Conservation (phyloP, 2,329 filamentous ascomycete genomes). For the Aspergillus japonicus region DNA sequence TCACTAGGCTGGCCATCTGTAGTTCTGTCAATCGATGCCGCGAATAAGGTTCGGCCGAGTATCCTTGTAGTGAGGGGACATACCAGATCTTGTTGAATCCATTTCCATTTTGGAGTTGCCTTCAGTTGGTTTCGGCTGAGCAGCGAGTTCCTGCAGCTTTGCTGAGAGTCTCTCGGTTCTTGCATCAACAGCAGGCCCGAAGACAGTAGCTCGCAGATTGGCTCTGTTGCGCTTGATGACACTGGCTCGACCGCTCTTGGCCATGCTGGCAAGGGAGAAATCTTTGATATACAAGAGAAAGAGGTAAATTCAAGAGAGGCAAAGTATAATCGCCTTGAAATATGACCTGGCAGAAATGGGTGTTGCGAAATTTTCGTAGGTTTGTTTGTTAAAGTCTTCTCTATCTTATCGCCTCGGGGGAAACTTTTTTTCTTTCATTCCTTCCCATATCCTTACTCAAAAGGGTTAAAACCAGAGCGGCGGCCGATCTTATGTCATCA, state of each 20-base stretch:
- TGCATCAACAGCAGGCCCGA: constrained; percentile 76
- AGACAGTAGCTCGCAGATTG: constrained; percentile 75
- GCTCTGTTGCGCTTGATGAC: constrained; percentile 79
- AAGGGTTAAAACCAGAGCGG: not conserved
- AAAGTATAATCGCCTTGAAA: not conserved
- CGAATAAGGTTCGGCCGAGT: not conserved
- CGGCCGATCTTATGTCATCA: constrained; percentile 36
- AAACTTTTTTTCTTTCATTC: constrained; percentile 2
- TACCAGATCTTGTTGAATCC: constrained; percentile 27
- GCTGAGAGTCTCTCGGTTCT: constrained; percentile 80
- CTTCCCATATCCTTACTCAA: not conserved
- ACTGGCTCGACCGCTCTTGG: constrained; percentile 80
- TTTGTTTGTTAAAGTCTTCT: not conserved
- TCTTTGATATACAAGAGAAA: constrained; percentile 2
- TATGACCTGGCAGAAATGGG: not conserved
- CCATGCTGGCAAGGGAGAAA: constrained; percentile 58
- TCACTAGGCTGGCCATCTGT: constrained; percentile 20
- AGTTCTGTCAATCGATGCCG: constrained; percentile 9
- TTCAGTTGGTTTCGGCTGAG: constrained; percentile 67
- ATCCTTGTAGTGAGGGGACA: constrained; percentile 5
- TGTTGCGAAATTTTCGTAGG: not conserved
- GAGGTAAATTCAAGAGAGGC: not conserved
- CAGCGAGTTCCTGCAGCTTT: constrained; percentile 77
- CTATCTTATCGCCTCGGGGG: not conserved
- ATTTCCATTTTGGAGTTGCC: constrained; percentile 40